These are phyloP conservation scores for Picochlorum sp. DNA, from an alignment of 139 green algal genomes.

Conservation along the genomic window DNA sequence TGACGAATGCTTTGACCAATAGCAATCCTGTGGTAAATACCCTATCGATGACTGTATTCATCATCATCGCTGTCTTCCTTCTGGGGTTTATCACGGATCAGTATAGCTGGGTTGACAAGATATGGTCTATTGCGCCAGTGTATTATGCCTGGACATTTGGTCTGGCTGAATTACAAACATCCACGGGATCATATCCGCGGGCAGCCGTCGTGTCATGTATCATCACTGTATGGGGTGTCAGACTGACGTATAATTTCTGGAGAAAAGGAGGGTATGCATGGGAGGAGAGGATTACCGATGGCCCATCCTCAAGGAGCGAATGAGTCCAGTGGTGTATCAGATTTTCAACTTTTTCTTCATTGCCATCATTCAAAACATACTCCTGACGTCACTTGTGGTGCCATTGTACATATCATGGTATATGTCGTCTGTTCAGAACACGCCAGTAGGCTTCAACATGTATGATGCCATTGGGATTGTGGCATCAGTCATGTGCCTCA, in stretches of 20 bases:
- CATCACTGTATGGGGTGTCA: constrained; percentile 23
- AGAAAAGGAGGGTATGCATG: constrained; percentile 31
- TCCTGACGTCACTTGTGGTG: constrained; percentile 9
- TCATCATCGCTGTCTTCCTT: not conserved
- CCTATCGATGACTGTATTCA: not conserved
- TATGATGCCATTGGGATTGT: constrained; percentile 14
- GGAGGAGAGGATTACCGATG: constrained; percentile 29
- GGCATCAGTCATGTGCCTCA: constrained; percentile 12
- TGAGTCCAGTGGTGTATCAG: constrained; percentile 15
- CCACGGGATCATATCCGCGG: constrained; percentile 1
- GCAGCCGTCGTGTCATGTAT: constrained; percentile 11
- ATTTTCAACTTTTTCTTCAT: constrained; percentile 38
- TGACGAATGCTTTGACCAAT: not conserved
- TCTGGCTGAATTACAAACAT: not conserved
- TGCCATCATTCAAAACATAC: constrained; percentile 20
- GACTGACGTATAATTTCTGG: constrained; percentile 43
- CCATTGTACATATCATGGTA: constrained; percentile 21
- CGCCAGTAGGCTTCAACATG: not conserved
- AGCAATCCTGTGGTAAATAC: not conserved
- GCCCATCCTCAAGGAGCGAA: constrained; percentile 5
- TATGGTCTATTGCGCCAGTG: constrained; percentile 6
- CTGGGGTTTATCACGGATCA: not conserved
- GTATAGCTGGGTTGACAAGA: constrained; percentile 15
- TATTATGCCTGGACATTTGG: constrained; percentile 7
- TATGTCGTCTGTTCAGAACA: not conserved